These are phyloP conservation scores for Plantago lanceolata DNA, from an alignment of 305 asterid genomes.

Conservation along the genomic window DNA sequence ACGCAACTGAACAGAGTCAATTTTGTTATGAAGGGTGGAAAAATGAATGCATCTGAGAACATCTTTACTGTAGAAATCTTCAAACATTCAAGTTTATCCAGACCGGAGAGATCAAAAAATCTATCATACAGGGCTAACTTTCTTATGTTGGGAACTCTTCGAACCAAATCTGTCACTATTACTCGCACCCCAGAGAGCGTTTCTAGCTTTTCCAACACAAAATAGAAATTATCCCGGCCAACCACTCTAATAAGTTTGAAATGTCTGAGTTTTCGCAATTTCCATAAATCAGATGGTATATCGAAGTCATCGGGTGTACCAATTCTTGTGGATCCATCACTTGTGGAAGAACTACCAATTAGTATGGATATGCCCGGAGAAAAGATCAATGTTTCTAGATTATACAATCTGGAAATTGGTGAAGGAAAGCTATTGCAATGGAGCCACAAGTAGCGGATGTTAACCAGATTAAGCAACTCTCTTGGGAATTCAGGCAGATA, in stretches of 20 bases:
- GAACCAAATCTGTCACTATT: background rate
- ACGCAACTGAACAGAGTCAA: conserved; percentile 2
- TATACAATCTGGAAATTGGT: conserved; percentile 2
- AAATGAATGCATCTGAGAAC: background rate
- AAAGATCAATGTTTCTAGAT: conserved; percentile 17
- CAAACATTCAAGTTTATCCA: conserved; percentile 22
- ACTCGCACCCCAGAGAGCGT: background rate
- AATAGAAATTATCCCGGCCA: too few relatives aligned
- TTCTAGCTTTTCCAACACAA: conserved; percentile 13
- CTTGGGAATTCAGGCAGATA: background rate
- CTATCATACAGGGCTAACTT: conserved; percentile 14
- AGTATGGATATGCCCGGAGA: too few relatives aligned
- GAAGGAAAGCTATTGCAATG: background rate
- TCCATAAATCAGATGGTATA: conserved; percentile 9
- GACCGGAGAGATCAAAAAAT: conserved; percentile 24
- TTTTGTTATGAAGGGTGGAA: conserved; percentile 13
- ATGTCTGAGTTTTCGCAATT: conserved; percentile 20
- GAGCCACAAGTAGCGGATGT: conserved; percentile 20
- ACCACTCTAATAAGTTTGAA: conserved; percentile 1
- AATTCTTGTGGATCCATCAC: too few relatives aligned
- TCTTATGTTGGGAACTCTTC: conserved; percentile 18
- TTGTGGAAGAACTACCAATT: too few relatives aligned
- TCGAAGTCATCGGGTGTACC: background rate
- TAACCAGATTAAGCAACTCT: conserved; percentile 8
- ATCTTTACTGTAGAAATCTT: background rate